These are phyloP conservation scores for Smallanthus sonchifolius DNA, from an alignment of 129 eudicot species.

Conservation along the genomic window DNA sequence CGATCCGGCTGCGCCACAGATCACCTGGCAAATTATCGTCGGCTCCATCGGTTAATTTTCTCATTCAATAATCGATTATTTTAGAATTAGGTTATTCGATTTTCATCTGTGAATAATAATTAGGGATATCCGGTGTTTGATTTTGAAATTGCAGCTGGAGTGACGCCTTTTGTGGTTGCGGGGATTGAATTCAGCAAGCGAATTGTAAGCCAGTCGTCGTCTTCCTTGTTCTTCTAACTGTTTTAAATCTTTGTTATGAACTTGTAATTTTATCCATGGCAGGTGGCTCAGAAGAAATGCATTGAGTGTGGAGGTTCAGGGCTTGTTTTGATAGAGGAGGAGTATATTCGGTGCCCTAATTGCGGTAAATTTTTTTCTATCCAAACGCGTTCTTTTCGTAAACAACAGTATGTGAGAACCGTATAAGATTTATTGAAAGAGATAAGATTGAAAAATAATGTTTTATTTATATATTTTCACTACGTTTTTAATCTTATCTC, in stretches of 20 bases:
- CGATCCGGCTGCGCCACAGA: conserved; percentile 35
- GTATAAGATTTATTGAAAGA: too few relatives aligned
- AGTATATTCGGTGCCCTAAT: conserved; percentile 79
- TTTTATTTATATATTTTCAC: too few relatives aligned
- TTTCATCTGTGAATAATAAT: not conserved
- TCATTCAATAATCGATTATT: not conserved
- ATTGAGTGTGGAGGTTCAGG: conserved; percentile 78
- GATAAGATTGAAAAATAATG: too few relatives aligned
- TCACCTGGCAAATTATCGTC: conserved; percentile 74
- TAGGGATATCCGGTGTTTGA: not conserved
- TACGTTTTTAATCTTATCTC: too few relatives aligned
- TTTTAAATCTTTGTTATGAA: not conserved
- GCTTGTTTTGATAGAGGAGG: conserved; percentile 68
- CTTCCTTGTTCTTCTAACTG: not conserved
- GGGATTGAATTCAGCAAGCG: conserved; percentile 91
- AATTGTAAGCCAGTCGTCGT: conserved; percentile 44
- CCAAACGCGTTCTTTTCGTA: too few relatives aligned
- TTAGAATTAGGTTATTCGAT: not conserved
- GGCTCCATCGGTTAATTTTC: conserved; percentile 58
- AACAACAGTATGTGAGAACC: too few relatives aligned
- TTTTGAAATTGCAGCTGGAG: conserved; percentile 62
- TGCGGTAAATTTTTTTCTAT: conserved; percentile 47
- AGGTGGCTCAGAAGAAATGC: conserved; percentile 77
- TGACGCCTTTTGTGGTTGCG: conserved; percentile 81
- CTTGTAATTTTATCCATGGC: conserved; percentile 2